Percentiles rank a stretch among this genome's conserved stretches.
Evolutionary conservation across 306 rosid genomes (phyloP).

Genomic region (Citrullus amarus): DNA sequence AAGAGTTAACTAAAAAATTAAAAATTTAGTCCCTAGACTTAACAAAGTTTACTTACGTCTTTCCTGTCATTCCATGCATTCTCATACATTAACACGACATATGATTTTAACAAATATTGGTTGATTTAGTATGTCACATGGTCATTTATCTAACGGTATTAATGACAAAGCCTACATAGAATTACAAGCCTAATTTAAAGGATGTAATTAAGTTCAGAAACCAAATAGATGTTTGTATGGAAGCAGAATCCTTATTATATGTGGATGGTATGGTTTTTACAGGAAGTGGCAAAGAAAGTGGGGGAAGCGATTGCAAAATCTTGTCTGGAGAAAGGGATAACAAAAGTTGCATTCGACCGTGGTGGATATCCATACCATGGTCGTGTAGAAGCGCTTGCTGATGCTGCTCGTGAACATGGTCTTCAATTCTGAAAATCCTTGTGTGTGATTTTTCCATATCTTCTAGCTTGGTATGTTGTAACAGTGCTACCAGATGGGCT

Average conservation of each 20-base stretch:
- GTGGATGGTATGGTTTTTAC: neutral
- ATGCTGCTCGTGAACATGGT: conserved; percentile 81
- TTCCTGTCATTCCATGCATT: neutral
- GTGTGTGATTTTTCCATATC: neutral
- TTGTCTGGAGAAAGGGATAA: conserved; percentile 85
- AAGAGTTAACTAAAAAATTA: neutral
- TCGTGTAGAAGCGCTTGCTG: conserved; percentile 81
- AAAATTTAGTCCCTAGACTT: neutral
- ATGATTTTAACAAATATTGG: too few relatives aligned
- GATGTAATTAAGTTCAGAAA: neutral
- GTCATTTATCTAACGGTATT: neutral
- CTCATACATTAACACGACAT: neutral
- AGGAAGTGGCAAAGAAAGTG: conserved; percentile 88
- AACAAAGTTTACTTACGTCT: too few relatives aligned
- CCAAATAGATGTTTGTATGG: neutral
- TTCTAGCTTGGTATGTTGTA: neutral
- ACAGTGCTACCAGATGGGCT: neutral
- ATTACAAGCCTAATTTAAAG: neutral
- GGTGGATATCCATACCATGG: conserved; percentile 98
- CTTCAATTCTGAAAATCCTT: conserved; percentile 45
- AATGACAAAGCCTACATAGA: neutral
- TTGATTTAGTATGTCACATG: neutral
- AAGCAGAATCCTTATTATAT: neutral
- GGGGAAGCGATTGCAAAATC: conserved; percentile 86
- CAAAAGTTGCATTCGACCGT: conserved; percentile 84